These are phyloP conservation scores for Leptographium radiaticola DNA, from an alignment of 2,329 filamentous ascomycete species.

Conservation along the genomic window DNA sequence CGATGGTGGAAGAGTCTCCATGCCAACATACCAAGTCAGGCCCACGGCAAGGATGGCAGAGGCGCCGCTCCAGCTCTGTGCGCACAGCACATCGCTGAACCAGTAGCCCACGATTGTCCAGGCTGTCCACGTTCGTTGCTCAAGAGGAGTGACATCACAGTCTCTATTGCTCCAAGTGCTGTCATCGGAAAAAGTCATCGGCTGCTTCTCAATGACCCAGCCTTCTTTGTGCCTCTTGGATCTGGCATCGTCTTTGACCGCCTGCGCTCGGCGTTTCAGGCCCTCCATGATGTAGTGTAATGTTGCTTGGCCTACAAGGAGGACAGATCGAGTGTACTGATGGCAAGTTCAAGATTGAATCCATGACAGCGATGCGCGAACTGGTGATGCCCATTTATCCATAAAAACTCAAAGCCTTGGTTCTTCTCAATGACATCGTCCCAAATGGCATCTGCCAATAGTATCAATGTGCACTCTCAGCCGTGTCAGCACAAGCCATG, in stretches of 20 bases:
- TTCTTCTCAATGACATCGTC: too few species aligned
- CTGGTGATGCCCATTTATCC: too few species aligned
- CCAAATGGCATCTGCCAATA: too few species aligned
- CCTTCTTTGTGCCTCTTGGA: slow-evolving; percentile 21
- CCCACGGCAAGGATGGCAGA: slow-evolving; percentile 31
- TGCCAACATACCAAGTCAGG: slow-evolving; percentile 22
- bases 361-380: too few species aligned
- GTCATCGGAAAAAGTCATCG: slow-evolving; percentile 25
- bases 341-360: too few species aligned
- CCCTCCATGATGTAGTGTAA: background rate
- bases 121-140: slow-evolving; percentile 29
- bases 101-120: slow-evolving; percentile 24
- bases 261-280: background rate
- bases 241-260: slow-evolving; percentile 19
- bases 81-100: slow-evolving; percentile 30
- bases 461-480: too few species aligned
- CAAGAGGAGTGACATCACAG: slow-evolving; percentile 28
- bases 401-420: too few species aligned
- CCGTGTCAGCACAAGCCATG: too few species aligned
- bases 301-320: too few species aligned
- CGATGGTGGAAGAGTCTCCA: background rate
- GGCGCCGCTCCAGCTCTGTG: slow-evolving; percentile 30
- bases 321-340: too few species aligned
- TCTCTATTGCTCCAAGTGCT: slow-evolving; percentile 29
- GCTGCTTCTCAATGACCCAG: slow-evolving; percentile 26